phyloP scores from a whole-genome alignment of 1,284 basidiomycete species.

The Pyrrhoderma noxium region DNA sequence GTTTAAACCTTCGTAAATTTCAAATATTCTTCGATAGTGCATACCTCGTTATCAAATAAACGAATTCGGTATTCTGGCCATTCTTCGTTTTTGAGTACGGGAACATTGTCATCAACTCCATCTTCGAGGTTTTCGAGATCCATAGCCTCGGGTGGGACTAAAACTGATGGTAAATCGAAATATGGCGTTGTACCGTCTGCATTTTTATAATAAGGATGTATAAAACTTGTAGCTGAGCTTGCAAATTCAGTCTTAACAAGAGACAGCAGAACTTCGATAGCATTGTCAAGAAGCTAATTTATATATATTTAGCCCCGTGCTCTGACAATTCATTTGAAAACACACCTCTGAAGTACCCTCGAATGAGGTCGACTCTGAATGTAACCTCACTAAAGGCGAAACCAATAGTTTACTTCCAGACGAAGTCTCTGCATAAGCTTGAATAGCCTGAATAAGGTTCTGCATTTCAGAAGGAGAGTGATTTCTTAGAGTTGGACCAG shows the following conservation, averaged over 20 bases:
- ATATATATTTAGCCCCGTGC: slow-evolving; percentile 4
- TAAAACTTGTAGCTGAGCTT: slow-evolving; percentile 48
- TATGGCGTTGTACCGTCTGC: slow-evolving; percentile 40
- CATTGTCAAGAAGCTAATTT: slow-evolving; percentile 53
- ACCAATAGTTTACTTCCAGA: slow-evolving; percentile 52
- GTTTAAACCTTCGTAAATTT: slow-evolving; percentile 1
- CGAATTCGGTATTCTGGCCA: slow-evolving; percentile 67
- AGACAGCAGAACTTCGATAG: slow-evolving; percentile 47
- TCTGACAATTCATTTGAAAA: not conserved
- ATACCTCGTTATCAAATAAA: slow-evolving; percentile 76
- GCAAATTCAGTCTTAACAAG: slow-evolving; percentile 51
- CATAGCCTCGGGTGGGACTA: slow-evolving; percentile 79
- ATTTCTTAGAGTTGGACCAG: slow-evolving; percentile 45
- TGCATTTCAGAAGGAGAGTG: slow-evolving; percentile 43
- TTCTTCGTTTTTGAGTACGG: slow-evolving; percentile 63
- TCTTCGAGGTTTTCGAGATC: slow-evolving; percentile 67
- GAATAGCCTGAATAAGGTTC: slow-evolving; percentile 61
- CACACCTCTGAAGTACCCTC: slow-evolving; percentile 56
- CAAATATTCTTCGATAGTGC: slow-evolving; percentile 22
- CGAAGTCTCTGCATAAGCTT: slow-evolving; percentile 56
- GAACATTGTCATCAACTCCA: slow-evolving; percentile 50
- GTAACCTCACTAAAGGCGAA: slow-evolving; percentile 46
- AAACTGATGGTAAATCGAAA: slow-evolving; percentile 68
- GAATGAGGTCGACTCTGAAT: slow-evolving; percentile 33
- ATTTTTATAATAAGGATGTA: slow-evolving; percentile 55